Evolutionary conservation across 2,329 filamentous ascomycete genomes (phyloP).

Genomic region (Aureobasidium subglaciale): DNA sequence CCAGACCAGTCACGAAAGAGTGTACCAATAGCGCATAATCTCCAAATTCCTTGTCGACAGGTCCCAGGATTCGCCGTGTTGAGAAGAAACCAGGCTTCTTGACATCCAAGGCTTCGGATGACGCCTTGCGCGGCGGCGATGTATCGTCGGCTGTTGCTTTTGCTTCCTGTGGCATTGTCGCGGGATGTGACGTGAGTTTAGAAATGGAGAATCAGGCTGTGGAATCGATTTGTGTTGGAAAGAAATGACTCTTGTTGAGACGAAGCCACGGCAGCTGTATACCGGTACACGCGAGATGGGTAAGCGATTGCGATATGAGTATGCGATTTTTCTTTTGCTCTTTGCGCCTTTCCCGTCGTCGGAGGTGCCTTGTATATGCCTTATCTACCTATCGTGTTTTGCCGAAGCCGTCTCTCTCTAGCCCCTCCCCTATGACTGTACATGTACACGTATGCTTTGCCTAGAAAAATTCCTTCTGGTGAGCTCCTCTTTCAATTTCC

Average conservation of each 20-base stretch:
- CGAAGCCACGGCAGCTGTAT: neutral
- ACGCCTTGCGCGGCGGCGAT: neutral
- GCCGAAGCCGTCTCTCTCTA: neutral
- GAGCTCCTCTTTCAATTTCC: neutral
- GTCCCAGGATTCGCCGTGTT: constrained; percentile 22
- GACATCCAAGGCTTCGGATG: neutral
- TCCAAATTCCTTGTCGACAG: constrained; percentile 26
- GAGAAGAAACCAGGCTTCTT: constrained; percentile 22
- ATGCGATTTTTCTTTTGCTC: neutral
- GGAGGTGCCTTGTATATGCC: constrained; percentile 1
- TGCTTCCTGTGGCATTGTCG: constrained; percentile 9
- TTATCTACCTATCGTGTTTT: constrained; percentile 7
- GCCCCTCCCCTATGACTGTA: constrained; percentile 3
- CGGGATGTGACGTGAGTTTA: neutral
- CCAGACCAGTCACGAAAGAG: constrained; percentile 41
- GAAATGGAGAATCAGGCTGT: neutral
- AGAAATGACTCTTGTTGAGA: neutral
- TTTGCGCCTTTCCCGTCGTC: neutral
- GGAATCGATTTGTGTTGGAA: neutral
- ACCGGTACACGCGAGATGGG: neutral
- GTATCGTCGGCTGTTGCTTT: constrained; percentile 8
- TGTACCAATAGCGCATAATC: constrained; percentile 33
- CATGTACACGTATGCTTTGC: constrained; percentile 1
- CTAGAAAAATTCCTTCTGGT: neutral
- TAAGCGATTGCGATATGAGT: neutral